Percentiles rank a stretch among this genome's conserved stretches.
These are phyloP conservation scores for Talaromyces sp. DNA, from an alignment of 2,329 filamentous ascomycete species.

Conservation along the genomic window DNA sequence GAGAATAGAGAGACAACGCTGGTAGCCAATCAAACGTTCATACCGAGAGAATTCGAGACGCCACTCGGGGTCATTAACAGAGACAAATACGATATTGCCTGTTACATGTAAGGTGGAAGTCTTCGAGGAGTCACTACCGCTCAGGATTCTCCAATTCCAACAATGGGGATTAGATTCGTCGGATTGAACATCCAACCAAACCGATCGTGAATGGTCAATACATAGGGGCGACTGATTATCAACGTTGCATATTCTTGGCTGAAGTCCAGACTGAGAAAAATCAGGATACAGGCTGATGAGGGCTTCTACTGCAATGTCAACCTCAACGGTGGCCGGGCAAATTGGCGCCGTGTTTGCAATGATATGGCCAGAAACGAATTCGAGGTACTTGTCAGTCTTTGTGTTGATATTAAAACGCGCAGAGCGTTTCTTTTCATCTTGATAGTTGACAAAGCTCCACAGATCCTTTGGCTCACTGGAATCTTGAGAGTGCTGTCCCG, in stretches of 20 bases:
- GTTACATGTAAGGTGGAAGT: slow-evolving; percentile 18
- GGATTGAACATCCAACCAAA: slow-evolving; percentile 25
- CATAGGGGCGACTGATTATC: slow-evolving; percentile 28
- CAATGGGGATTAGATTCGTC: slow-evolving; percentile 7
- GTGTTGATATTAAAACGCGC: slow-evolving; percentile 41
- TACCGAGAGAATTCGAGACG: slow-evolving; percentile 22
- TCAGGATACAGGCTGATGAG: slow-evolving; percentile 26
- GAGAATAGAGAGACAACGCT: slow-evolving; percentile 16
- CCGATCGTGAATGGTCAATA: slow-evolving; percentile 19
- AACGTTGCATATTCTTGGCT: slow-evolving; percentile 26
- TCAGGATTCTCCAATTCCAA: slow-evolving; percentile 26
- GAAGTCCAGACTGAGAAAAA: slow-evolving; percentile 8
- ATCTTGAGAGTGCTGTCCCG: neutral
- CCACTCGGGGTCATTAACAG: slow-evolving; percentile 12
- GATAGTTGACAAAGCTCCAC: slow-evolving; percentile 21
- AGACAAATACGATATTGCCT: slow-evolving; percentile 19
- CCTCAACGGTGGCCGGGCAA: slow-evolving; percentile 34
- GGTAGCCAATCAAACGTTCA: slow-evolving; percentile 28
- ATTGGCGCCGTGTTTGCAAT: slow-evolving; percentile 35
- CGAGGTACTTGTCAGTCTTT: slow-evolving; percentile 25
- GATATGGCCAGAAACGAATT: slow-evolving; percentile 32
- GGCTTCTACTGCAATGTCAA: slow-evolving; percentile 30
- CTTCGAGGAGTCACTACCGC: neutral
- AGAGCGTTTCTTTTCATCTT: slow-evolving; percentile 2
- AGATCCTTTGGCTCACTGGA: slow-evolving; percentile 14